phyloP scores from a whole-genome alignment of 2,329 filamentous ascomycete species.

The Allantophomopsis lycopodina region DNA sequence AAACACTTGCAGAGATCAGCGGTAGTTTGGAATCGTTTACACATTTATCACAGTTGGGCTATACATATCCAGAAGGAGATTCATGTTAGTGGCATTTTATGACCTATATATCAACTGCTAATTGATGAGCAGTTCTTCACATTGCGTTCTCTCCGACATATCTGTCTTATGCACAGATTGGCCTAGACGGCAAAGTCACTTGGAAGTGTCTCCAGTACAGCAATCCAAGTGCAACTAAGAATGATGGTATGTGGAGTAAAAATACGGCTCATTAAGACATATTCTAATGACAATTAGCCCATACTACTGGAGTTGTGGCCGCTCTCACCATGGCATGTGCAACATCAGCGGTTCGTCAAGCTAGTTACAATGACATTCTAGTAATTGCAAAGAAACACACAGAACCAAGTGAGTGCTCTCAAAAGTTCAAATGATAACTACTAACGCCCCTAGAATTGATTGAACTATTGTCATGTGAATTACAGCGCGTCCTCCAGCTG shows the following conservation, averaged over 20 bases:
- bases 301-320: slow-evolving; percentile 38
- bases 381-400: slow-evolving; percentile 36
- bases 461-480: slow-evolving; percentile 47
- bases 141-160: slow-evolving; percentile 46
- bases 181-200: slow-evolving; percentile 41
- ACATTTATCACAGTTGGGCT: slow-evolving; percentile 65
- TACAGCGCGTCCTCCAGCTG: slow-evolving; percentile 56
- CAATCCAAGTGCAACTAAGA: not conserved
- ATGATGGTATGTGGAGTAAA: too few relatives aligned
- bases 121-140: slow-evolving; percentile 31
- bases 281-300: too few relatives aligned
- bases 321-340: slow-evolving; percentile 40
- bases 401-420: slow-evolving; percentile 11
- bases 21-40: slow-evolving; percentile 51
- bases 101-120: too few relatives aligned
- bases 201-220: slow-evolving; percentile 43
- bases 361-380: slow-evolving; percentile 57
- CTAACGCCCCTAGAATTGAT: slow-evolving; percentile 34
- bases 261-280: too few relatives aligned
- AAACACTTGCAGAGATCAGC: slow-evolving; percentile 54
- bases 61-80: slow-evolving; percentile 52
- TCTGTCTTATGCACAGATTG: slow-evolving; percentile 42
- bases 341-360: slow-evolving; percentile 28
- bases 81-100: slow-evolving; percentile 35
- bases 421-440: not conserved